phyloP scores from a whole-genome alignment of 2,329 filamentous ascomycete genomes.

The Dactylellina haptotyla region DNA sequence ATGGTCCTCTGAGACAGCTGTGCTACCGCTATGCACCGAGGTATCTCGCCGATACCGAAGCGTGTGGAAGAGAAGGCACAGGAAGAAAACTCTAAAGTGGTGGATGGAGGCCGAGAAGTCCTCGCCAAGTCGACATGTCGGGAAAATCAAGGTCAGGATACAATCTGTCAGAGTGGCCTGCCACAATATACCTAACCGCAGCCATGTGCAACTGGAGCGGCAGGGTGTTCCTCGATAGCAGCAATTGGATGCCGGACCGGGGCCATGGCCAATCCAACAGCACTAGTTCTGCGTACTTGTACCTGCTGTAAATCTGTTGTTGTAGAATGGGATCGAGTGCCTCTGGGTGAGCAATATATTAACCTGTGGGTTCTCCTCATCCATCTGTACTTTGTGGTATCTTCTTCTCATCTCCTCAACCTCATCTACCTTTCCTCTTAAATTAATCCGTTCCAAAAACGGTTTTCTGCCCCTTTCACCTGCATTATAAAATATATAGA shows the following conservation, averaged over 20 bases:
- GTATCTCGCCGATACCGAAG: constrained; percentile 26
- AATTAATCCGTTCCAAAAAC: constrained; percentile 26
- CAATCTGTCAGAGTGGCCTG: constrained; percentile 13
- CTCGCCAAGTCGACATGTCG: constrained; percentile 36
- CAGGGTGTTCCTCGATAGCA: constrained; percentile 24
- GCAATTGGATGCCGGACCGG: constrained; percentile 37
- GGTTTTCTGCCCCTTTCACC: constrained; percentile 21
- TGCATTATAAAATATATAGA: constrained; percentile 43
- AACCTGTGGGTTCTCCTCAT: constrained; percentile 32
- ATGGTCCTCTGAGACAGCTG: constrained; percentile 23
- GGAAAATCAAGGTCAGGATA: constrained; percentile 21
- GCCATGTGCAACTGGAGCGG: constrained; percentile 20
- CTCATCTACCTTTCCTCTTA: constrained; percentile 22
- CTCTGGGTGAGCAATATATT: constrained; percentile 44
- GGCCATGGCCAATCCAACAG: constrained; percentile 36
- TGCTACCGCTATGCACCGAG: constrained; percentile 24
- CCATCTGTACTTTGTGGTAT: constrained; percentile 36
- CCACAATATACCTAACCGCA: constrained; percentile 18
- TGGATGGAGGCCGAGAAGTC: constrained; percentile 19
- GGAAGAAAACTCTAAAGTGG: constrained; percentile 14
- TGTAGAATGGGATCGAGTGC: constrained; percentile 19
- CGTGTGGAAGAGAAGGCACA: constrained; percentile 7
- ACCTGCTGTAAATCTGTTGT: constrained; percentile 3
- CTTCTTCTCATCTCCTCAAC: constrained; percentile 18
- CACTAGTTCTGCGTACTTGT: not conserved